Evolutionary conservation across 495 filamentous ascomycete species (phyloP), one percentile per base, ranked within the genome.

Genomic region (Trichocladium uniseriatum): DNA sequence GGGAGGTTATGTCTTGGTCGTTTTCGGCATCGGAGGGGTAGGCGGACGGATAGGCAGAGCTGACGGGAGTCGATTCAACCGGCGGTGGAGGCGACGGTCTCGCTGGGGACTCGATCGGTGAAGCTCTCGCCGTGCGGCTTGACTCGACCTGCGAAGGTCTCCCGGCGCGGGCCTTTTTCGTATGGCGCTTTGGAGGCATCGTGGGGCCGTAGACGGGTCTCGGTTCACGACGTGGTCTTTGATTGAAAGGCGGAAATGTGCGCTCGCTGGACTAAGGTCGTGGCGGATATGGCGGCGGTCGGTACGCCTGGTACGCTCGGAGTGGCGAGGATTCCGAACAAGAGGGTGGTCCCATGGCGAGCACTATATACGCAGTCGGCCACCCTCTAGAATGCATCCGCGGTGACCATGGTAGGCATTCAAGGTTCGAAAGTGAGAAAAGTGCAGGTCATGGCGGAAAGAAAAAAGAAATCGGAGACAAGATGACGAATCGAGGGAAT

Each of bases 301-400:
- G 21, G 34, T 14, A 32, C 34, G 24, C 35, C 47, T 32, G 21
- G 29, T 21, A 48, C 38, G 42, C 52, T 60, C 47, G 54, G 31
- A 44, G 31, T 49, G 52, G 34, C 51, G 53, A 57, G 22, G 29
- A 58, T 44, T 45, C 49, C 60, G 53, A 51, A 55, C 57, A 61
- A 22, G 70, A 72, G 72, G 71, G 72, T 71, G 72, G 71, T 69
- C 65, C 71, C 72, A 75, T 75, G 59, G 64, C 62, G 65, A 69
- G 69, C 56, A 55, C 45, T 53, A 55, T 31, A 55, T 49, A 52
- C 57, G 59, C 56, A 62, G 58, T 69, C 37, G 61, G 59, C 71
- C 71, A 75, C 72, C 72, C 72, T 70, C 67, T 74, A 75, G 44
- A 68, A 71, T 55, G 67, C 69, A 72, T 63, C 62, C 65, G 63